A percentile compares a stretch with the other conserved stretches of the same genome.
Evolutionary conservation across 2,329 filamentous ascomycete genomes (phyloP).

Genomic region (Fusarium nodosum): DNA sequence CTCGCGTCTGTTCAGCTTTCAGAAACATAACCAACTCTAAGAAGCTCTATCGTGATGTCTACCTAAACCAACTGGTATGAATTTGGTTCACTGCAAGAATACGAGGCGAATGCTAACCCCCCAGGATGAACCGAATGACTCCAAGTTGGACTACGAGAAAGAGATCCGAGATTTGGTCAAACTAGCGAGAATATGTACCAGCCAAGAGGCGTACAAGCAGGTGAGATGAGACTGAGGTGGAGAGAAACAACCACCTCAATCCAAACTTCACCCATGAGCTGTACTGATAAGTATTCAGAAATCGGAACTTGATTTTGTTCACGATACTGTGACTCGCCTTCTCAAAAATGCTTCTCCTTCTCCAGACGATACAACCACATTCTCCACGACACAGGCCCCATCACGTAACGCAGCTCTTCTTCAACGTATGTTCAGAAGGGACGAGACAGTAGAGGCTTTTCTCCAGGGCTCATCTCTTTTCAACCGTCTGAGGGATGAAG

Average conservation of each 20-base stretch:
- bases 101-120: not conserved
- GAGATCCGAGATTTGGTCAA: constrained; percentile 61
- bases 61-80: constrained; percentile 67
- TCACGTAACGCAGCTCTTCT: constrained; percentile 66
- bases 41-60: constrained; percentile 72
- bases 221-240: constrained; percentile 49
- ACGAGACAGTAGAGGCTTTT: constrained; percentile 69
- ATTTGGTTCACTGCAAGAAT: not conserved
- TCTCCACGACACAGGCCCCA: constrained; percentile 54
- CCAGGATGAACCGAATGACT: constrained; percentile 54
- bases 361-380: constrained; percentile 46
- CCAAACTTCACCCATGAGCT: not conserved
- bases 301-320: constrained; percentile 63
- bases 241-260: not conserved
- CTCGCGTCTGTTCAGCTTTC: constrained; percentile 66
- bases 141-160: constrained; percentile 58
- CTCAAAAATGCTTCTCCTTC: constrained; percentile 60
- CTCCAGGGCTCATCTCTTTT: constrained; percentile 75
- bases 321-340: constrained; percentile 60
- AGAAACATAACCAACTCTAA: constrained; percentile 67
- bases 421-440: constrained; percentile 59
- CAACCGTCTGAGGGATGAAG: constrained; percentile 64
- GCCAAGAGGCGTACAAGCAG: constrained; percentile 55
- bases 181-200: constrained; percentile 60
- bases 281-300: constrained; percentile 50